phyloP scores from a whole-genome alignment of 208 protist species.

The Leptomonas pyrrhocoris region DNA sequence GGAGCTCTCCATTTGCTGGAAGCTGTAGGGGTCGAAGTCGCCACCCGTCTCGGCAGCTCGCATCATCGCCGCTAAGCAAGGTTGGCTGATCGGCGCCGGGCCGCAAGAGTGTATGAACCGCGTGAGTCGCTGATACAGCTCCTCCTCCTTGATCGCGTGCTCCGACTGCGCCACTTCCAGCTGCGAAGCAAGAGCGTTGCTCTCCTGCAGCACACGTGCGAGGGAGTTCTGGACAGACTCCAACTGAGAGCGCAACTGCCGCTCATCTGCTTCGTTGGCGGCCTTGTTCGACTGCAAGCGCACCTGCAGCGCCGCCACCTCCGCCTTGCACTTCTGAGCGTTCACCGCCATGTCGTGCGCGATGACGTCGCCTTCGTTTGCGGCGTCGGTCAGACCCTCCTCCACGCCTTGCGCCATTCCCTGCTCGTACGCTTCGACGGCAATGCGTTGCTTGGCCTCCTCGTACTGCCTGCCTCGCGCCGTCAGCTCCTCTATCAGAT shows the following conservation, averaged over 20 bases:
- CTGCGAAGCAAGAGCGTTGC: slow-evolving; percentile 18
- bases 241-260: slow-evolving; percentile 41
- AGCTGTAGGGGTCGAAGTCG: slow-evolving; percentile 30
- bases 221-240: slow-evolving; percentile 35
- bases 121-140: slow-evolving; percentile 26
- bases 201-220: slow-evolving; percentile 26
- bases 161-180: slow-evolving; percentile 27
- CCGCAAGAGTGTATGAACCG: slow-evolving; percentile 28
- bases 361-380: slow-evolving; percentile 49
- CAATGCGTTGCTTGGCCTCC: slow-evolving; percentile 48
- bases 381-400: slow-evolving; percentile 53
- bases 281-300: slow-evolving; percentile 44
- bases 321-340: slow-evolving; percentile 49
- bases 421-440: slow-evolving; percentile 60
- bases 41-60: slow-evolving; percentile 25
- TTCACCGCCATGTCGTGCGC: slow-evolving; percentile 58
- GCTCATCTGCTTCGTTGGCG: slow-evolving; percentile 50
- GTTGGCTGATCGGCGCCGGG: slow-evolving; percentile 30
- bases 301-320: slow-evolving; percentile 56
- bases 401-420: slow-evolving; percentile 60
- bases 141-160: slow-evolving; percentile 24
- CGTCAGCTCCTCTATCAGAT: slow-evolving; percentile 63
- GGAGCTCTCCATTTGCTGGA: slow-evolving; percentile 23
- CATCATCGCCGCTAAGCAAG: slow-evolving; percentile 32
- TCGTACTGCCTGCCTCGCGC: slow-evolving; percentile 56